Evolutionary conservation across 768 basidiomycete genomes (phyloP).

Genomic region (Suillus americanus): DNA sequence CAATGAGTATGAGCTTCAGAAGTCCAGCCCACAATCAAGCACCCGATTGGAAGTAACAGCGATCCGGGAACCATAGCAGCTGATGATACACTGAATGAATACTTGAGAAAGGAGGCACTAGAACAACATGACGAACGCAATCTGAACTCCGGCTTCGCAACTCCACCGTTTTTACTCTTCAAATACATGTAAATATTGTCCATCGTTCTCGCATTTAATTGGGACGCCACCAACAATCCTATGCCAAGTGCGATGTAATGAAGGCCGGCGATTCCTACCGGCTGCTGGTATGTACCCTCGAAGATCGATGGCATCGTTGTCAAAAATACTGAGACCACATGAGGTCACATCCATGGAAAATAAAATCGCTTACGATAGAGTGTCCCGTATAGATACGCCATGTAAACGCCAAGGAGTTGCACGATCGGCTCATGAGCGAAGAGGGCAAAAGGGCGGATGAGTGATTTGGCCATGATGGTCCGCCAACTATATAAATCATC

Average conservation of each 20-base stretch:
- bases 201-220: slow-evolving; percentile 53
- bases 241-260: slow-evolving; percentile 67
- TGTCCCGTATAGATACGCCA: slow-evolving; percentile 67
- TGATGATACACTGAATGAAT: slow-evolving; percentile 24
- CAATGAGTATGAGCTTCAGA: slow-evolving; percentile 59
- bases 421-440: slow-evolving; percentile 64
- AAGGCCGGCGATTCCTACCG: slow-evolving; percentile 15
- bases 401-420: slow-evolving; percentile 60
- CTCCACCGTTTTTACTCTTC: slow-evolving; percentile 51
- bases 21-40: slow-evolving; percentile 73
- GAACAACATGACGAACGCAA: slow-evolving; percentile 36
- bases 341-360: not conserved
- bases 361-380: slow-evolving; percentile 47
- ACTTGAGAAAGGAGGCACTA: not conserved
- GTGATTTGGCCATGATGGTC: slow-evolving; percentile 47
- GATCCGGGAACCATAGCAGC: slow-evolving; percentile 62
- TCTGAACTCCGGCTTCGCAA: slow-evolving; percentile 55
- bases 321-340: slow-evolving; percentile 52
- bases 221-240: slow-evolving; percentile 53
- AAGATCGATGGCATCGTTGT: slow-evolving; percentile 66
- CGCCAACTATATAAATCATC: slow-evolving; percentile 42
- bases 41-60: slow-evolving; percentile 61
- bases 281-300: slow-evolving; percentile 50
- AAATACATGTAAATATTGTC: slow-evolving; percentile 55
- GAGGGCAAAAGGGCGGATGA: slow-evolving; percentile 66